A percentile compares a stretch with the other conserved stretches of the same genome.
phyloP scores from a whole-genome alignment of 495 filamentous ascomycete genomes.

The Polyplosphaeria fusca region DNA sequence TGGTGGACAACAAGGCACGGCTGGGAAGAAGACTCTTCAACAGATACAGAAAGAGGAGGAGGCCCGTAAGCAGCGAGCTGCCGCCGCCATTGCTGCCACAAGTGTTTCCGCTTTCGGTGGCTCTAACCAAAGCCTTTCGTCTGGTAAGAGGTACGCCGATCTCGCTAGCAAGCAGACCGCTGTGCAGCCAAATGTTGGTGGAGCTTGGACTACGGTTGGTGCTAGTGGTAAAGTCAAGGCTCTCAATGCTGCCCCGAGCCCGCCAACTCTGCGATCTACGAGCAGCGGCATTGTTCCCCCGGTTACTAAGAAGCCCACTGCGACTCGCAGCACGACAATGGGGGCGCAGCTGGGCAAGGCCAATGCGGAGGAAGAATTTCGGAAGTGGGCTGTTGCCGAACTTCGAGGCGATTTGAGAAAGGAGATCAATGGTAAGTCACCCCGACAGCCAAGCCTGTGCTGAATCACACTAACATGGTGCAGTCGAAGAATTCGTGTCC shows the following conservation, averaged over 20 bases:
- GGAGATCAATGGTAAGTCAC: conserved; percentile 56
- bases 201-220: conserved; percentile 96
- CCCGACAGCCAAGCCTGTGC: background rate
- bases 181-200: conserved; percentile 43
- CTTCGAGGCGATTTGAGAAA: conserved; percentile 60
- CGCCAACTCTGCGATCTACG: conserved; percentile 54
- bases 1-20: conserved; percentile 45
- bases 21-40: conserved; percentile 82
- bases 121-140: conserved; percentile 44
- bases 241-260: conserved; percentile 47
- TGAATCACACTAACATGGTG: background rate
- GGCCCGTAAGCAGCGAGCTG: conserved; percentile 67
- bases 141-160: conserved; percentile 90
- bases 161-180: conserved; percentile 73
- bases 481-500: conserved; percentile 74
- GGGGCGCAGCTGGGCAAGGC: conserved; percentile 44
- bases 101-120: conserved; percentile 48
- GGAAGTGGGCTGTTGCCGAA: conserved; percentile 81
- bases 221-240: conserved; percentile 86
- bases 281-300: conserved; percentile 36
- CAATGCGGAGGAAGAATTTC: conserved; percentile 79
- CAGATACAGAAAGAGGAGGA: conserved; percentile 98
- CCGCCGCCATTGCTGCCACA: conserved; percentile 50
- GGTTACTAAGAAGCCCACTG: conserved; percentile 45
- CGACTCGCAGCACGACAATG: conserved; percentile 42